phyloP scores from a whole-genome alignment of 2,329 filamentous ascomycete species.

The Xenosphaeropsis pyriputrescens region DNA sequence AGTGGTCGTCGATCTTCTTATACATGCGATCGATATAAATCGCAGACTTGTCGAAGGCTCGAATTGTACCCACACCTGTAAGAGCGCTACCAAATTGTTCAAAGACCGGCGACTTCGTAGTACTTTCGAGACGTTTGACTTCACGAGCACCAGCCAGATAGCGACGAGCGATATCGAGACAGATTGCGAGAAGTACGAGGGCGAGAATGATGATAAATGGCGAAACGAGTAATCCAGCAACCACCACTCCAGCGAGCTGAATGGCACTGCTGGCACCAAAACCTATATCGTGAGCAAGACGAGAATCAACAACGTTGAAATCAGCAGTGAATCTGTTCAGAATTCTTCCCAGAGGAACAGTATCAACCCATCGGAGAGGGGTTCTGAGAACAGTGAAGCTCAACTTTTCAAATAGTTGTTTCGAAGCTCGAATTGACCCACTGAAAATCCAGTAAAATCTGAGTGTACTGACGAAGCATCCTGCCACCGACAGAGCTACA shows the following conservation, averaged over 20 bases:
- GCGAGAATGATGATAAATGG: constrained; percentile 50
- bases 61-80: constrained; percentile 59
- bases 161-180: constrained; percentile 37
- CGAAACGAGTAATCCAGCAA: constrained; percentile 53
- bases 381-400: constrained; percentile 54
- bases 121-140: constrained; percentile 64
- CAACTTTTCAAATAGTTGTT: constrained; percentile 50
- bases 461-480: constrained; percentile 42
- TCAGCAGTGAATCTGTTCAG: constrained; percentile 69
- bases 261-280: constrained; percentile 46
- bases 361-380: constrained; percentile 68
- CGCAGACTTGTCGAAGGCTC: constrained; percentile 55
- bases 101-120: constrained; percentile 64
- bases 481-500: constrained; percentile 38
- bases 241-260: constrained; percentile 47
- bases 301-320: constrained; percentile 59
- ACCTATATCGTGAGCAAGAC: constrained; percentile 46
- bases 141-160: constrained; percentile 63
- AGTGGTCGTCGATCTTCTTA: constrained; percentile 51
- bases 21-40: constrained; percentile 59
- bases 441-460: constrained; percentile 49
- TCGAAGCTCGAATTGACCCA: constrained; percentile 56
- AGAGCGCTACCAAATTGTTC: constrained; percentile 66
- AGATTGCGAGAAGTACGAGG: constrained; percentile 38
- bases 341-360: constrained; percentile 61